A percentile compares a stretch with the other conserved stretches of the same genome.
phyloP scores from a whole-genome alignment of 2,329 filamentous ascomycete genomes.

The Fusarium aywerte region DNA sequence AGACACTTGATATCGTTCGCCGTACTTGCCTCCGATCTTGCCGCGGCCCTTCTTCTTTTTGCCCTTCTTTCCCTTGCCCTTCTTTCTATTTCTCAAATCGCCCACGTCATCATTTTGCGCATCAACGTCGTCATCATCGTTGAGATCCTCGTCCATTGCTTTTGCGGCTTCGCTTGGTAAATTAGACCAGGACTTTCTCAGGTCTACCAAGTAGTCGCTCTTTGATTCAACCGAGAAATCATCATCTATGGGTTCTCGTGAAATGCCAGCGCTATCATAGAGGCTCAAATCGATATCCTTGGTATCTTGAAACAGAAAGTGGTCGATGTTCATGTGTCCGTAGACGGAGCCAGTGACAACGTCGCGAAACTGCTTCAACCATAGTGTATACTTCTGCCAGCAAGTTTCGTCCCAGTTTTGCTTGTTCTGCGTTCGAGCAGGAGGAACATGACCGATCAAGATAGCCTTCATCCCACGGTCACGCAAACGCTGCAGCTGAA shows the following conservation, averaged over 20 bases:
- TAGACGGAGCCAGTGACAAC: slow-evolving; percentile 83
- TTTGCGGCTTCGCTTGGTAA: slow-evolving; percentile 67
- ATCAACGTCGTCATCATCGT: slow-evolving; percentile 38
- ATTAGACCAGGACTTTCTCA: slow-evolving; percentile 81
- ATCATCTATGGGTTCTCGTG: slow-evolving; percentile 54
- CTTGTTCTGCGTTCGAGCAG: slow-evolving; percentile 86
- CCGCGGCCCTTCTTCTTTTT: slow-evolving; percentile 63
- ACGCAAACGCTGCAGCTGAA: slow-evolving; percentile 86
- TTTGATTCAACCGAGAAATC: slow-evolving; percentile 72
- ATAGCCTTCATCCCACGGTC: slow-evolving; percentile 92
- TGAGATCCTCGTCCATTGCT: slow-evolving; percentile 26
- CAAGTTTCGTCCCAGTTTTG: slow-evolving; percentile 94
- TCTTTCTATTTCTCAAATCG: slow-evolving; percentile 24
- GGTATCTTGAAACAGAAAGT: slow-evolving; percentile 92
- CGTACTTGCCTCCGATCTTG: slow-evolving; percentile 80
- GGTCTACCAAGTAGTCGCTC: slow-evolving; percentile 77
- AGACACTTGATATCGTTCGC: slow-evolving; percentile 84
- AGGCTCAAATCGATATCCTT: slow-evolving; percentile 74
- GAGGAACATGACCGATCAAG: slow-evolving; percentile 92
- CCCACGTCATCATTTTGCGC: slow-evolving; percentile 37
- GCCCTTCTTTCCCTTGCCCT: slow-evolving; percentile 50
- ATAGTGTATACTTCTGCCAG: slow-evolving; percentile 97
- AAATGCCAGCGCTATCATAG: slow-evolving; percentile 41
- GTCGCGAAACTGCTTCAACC: slow-evolving; percentile 90
- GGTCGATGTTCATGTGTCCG: slow-evolving; percentile 98